Evolutionary conservation across 306 rosid genomes (phyloP).

Genomic region (Dryas alaskensis): DNA sequence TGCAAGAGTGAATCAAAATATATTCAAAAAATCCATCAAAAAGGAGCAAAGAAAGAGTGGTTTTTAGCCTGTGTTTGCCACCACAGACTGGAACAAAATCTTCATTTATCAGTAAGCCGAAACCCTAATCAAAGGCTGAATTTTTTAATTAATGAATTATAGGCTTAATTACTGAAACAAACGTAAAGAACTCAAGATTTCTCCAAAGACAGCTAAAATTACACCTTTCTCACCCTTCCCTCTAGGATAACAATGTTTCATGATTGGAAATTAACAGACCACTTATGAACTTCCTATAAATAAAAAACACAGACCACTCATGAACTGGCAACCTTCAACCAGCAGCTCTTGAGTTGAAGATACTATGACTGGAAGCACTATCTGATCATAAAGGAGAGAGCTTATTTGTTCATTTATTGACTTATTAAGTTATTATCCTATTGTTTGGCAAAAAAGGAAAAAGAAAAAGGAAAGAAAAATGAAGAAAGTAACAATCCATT

Average conservation of each 20-base stretch:
- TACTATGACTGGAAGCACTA: not conserved
- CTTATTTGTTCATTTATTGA: not conserved
- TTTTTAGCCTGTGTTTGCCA: not conserved
- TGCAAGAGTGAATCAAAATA: not conserved
- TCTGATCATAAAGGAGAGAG: slow-evolving; percentile 1
- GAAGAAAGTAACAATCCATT: not conserved
- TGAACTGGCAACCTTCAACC: not conserved
- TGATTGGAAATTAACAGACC: not conserved
- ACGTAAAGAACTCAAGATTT: too few species aligned
- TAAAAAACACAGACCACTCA: not conserved
- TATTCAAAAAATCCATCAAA: not conserved
- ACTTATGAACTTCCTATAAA: too few species aligned
- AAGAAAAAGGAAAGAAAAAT: not conserved
- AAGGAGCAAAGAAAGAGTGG: not conserved
- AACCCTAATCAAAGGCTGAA: not conserved
- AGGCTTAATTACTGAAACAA: not conserved
- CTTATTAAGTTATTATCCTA: not conserved
- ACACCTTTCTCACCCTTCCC: not conserved
- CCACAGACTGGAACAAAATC: not conserved
- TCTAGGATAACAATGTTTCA: not conserved
- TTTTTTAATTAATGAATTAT: too few species aligned
- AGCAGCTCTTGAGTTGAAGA: not conserved
- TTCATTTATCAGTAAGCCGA: not conserved
- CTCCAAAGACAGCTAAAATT: not conserved
- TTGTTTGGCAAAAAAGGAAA: not conserved